phyloP scores from a whole-genome alignment of 2,329 filamentous ascomycete genomes.

The Colletotrichum coccodes region DNA sequence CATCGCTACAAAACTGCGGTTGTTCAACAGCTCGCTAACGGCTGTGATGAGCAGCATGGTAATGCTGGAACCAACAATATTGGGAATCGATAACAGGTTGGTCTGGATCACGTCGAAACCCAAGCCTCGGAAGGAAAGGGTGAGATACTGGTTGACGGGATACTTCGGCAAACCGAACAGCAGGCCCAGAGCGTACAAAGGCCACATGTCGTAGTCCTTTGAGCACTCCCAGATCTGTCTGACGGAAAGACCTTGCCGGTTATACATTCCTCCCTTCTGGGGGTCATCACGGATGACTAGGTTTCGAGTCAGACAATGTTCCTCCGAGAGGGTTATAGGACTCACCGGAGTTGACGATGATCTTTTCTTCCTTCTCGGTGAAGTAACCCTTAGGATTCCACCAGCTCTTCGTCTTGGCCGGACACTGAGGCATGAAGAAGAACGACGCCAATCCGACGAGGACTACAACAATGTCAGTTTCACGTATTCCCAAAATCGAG shows the following conservation, averaged over 20 bases:
- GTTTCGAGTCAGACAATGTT: neutral
- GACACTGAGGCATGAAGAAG: constrained; percentile 43
- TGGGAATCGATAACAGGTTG: constrained; percentile 50
- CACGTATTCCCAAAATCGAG: constrained; percentile 46
- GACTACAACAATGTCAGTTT: constrained; percentile 50
- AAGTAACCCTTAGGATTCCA: constrained; percentile 66
- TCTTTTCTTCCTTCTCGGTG: constrained; percentile 64
- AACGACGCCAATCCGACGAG: constrained; percentile 55
- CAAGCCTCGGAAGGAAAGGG: constrained; percentile 37
- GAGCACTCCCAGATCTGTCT: constrained; percentile 58
- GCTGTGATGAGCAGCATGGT: constrained; percentile 61
- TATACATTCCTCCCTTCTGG: constrained; percentile 66
- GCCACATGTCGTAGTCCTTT: constrained; percentile 67
- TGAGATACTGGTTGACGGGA: constrained; percentile 39
- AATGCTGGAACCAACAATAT: constrained; percentile 61
- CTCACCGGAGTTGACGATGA: constrained; percentile 64
- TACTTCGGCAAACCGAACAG: constrained; percentile 46
- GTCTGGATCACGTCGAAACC: constrained; percentile 55
- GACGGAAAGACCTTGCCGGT: constrained; percentile 62
- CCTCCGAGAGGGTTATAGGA: fast-evolving
- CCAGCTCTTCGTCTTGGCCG: constrained; percentile 53
- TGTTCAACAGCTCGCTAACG: constrained; percentile 59
- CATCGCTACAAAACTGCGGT: constrained; percentile 58
- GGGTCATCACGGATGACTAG: constrained; percentile 64
- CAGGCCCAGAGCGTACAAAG: constrained; percentile 59